phyloP scores from a whole-genome alignment of 106 monocot species.

The Dendrobium huoshanense region DNA sequence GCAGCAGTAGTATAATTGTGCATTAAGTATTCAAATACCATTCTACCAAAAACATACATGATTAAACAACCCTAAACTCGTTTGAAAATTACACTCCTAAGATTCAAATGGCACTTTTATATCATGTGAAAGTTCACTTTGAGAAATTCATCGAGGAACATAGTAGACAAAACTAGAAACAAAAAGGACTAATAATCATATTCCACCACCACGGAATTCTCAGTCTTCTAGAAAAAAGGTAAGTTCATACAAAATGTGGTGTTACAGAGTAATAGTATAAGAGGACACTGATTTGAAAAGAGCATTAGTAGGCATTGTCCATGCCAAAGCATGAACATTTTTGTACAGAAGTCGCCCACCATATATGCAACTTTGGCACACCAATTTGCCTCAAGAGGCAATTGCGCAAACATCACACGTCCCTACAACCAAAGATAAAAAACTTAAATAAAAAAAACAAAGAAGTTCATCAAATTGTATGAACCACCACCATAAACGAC shows the following conservation, averaged over 20 bases:
- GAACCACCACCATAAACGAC: background rate
- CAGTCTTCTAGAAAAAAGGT: background rate
- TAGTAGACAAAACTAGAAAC: background rate
- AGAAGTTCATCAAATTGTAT: background rate
- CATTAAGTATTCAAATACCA: background rate
- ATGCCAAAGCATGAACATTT: background rate
- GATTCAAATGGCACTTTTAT: background rate
- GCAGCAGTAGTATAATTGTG: background rate
- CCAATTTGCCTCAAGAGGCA: background rate
- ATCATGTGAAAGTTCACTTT: background rate
- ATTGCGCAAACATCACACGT: background rate
- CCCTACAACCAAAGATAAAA: background rate
- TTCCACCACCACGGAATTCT: background rate
- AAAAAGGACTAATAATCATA: background rate
- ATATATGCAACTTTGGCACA: conserved; percentile 1
- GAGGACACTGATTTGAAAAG: background rate
- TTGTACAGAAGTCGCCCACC: conserved; percentile 1
- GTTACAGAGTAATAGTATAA: background rate
- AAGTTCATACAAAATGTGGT: background rate
- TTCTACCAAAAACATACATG: too few relatives aligned
- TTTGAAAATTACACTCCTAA: background rate
- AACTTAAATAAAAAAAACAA: background rate
- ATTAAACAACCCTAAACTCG: background rate
- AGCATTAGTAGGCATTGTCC: conserved; percentile 1
- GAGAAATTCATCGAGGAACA: background rate